These are phyloP conservation scores for Amaranthus hypochondriacus DNA, from an alignment of 148 eudicot species.

Conservation along the genomic window DNA sequence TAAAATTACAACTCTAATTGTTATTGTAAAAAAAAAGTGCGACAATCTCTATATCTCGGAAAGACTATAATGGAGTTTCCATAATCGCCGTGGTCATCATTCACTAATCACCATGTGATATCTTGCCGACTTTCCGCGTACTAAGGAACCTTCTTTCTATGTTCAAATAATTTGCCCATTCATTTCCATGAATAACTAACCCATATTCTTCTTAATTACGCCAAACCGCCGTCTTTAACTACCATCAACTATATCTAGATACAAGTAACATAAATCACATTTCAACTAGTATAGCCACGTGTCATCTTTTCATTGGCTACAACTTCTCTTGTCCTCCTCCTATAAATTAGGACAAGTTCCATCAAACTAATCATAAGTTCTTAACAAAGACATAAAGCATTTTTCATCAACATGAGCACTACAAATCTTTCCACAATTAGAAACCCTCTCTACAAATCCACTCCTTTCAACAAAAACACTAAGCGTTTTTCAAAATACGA, in stretches of 20 bases:
- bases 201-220: not conserved
- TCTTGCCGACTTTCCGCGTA: slow-evolving; percentile 7
- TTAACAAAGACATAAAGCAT: not conserved
- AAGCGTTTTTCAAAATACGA: not conserved
- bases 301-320: not conserved
- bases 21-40: too few species aligned
- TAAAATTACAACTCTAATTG: too few species aligned
- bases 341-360: slow-evolving; percentile 12
- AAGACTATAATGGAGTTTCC: too few species aligned
- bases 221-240: slow-evolving; percentile 21
- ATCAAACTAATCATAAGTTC: not conserved
- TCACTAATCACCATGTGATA: not conserved
- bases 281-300: slow-evolving; percentile 5
- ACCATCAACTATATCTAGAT: slow-evolving; percentile 17
- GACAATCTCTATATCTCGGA: too few species aligned
- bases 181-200: not conserved
- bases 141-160: not conserved
- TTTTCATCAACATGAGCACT: not conserved
- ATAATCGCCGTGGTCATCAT: too few species aligned
- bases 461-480: slow-evolving; percentile 6
- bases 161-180: not conserved
- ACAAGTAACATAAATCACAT: not conserved
- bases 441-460: not conserved
- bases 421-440: not conserved
- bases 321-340: not conserved